A percentile compares a stretch with the other conserved stretches of the same genome.
Evolutionary conservation across 306 rosid genomes (phyloP).

Genomic region (Vigna radiata): DNA sequence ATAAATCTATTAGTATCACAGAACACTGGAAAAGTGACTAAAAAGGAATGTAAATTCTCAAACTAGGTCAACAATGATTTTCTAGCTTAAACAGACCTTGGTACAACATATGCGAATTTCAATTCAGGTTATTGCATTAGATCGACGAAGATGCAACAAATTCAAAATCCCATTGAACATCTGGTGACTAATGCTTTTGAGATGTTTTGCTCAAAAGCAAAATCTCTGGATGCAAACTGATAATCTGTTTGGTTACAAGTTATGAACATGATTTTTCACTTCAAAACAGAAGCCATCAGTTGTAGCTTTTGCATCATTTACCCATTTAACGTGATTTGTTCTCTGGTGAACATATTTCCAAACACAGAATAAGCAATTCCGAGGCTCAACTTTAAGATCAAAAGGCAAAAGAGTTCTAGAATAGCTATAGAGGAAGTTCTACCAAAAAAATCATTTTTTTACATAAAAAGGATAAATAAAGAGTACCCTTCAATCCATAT

Average conservation of each 20-base stretch:
- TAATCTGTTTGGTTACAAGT: background rate
- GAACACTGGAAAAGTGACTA: background rate
- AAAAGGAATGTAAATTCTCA: background rate
- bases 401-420: background rate
- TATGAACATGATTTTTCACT: background rate
- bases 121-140: background rate
- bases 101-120: background rate
- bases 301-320: background rate
- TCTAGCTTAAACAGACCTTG: background rate
- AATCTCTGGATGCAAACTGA: background rate
- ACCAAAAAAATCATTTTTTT: conserved; percentile 2
- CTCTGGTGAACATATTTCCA: background rate
- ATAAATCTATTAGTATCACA: background rate
- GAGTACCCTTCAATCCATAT: background rate
- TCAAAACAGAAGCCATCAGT: background rate
- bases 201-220: background rate
- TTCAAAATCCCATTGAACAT: background rate
- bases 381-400: background rate
- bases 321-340: background rate
- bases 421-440: background rate
- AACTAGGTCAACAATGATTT: background rate
- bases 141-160: background rate
- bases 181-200: background rate
- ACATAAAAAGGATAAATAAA: background rate
- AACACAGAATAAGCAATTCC: background rate